Evolutionary conservation across 805 yeast genomes (phyloP), one percentile per base, ranked within the genome.

Genomic region (Candida verbasci): DNA sequence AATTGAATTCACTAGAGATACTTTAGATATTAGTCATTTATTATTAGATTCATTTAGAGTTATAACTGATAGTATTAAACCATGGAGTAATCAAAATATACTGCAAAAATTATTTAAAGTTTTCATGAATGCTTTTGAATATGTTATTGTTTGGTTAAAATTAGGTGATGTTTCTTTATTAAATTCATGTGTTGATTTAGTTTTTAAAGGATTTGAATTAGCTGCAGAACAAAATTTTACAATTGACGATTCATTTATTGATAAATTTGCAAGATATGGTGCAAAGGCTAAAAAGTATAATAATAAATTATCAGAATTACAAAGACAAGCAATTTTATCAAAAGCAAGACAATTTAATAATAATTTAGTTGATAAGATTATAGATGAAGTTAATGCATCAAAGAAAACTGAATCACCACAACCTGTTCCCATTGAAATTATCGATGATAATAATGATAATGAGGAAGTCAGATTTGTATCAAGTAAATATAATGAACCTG

Each of bases 1-100:
- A 47, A 73, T 81, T 29, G 95, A 88, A 39, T 89, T 87, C 47
- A 85, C 96, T 2, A 74, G 95, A 54, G 96, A 87, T 52, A 80
- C 86, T 0, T 67, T 91, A 34, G 96, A 89, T 47, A 66, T 86
- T 22, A 81, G 95, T 40, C 80, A 81, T 42, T 56, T 70, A 2
- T 60, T 89, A 23, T 54, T 89, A n/a, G 79, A 73, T 38, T 76
- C 89, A 2, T 83, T 75, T 49, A 66, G 80, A 40, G 65, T 72
- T n/a, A 41, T 62, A 10, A 30, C 46, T 24, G 58, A 53, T 27
- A 44, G 33, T 12, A 37, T 50, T n/a, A 18, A 38, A 3, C 32
- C 32, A 10, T 35, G 35, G 23, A 34, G 41, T 29, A 26, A 40
- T 9, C 29, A 11, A 3, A 39, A 40, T 17, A 26, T 21, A 10